Evolutionary conservation across 495 filamentous ascomycete species (phyloP).

Genomic region (Talaromyces wortmannii): DNA sequence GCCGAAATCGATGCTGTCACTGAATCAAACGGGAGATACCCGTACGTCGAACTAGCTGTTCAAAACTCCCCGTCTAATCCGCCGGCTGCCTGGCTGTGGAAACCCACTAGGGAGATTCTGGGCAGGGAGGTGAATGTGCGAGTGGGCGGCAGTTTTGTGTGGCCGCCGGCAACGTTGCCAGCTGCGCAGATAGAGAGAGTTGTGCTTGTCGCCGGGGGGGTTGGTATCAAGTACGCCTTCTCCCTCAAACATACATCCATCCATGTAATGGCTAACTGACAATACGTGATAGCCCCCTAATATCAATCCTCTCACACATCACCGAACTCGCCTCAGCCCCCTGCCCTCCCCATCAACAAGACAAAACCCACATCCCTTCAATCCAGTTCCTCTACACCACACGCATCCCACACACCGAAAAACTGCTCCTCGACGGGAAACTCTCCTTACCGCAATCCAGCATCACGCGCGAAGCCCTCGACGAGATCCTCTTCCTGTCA

Average conservation of each 20-base stretch:
- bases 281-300: slow-evolving; percentile 39
- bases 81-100: slow-evolving; percentile 73
- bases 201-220: slow-evolving; percentile 74
- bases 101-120: slow-evolving; percentile 42
- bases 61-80: slow-evolving; percentile 60
- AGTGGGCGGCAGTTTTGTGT: slow-evolving; percentile 76
- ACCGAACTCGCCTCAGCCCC: background rate
- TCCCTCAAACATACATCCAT: background rate
- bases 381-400: slow-evolving; percentile 40
- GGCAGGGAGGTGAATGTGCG: slow-evolving; percentile 54
- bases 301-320: slow-evolving; percentile 47
- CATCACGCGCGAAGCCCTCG: slow-evolving; percentile 38
- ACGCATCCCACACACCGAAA: slow-evolving; percentile 18
- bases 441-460: background rate
- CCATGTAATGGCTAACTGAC: background rate
- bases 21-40: slow-evolving; percentile 19
- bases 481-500: slow-evolving; percentile 56
- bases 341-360: slow-evolving; percentile 10
- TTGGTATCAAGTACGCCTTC: slow-evolving; percentile 64
- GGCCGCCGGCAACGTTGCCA: slow-evolving; percentile 51
- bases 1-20: slow-evolving; percentile 11
- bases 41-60: slow-evolving; percentile 68
- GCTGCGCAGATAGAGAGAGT: slow-evolving; percentile 39
- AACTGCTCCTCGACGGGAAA: background rate
- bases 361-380: background rate